Evolutionary conservation across 441 rosid genomes (phyloP).

Genomic region (Erodium texanum): DNA sequence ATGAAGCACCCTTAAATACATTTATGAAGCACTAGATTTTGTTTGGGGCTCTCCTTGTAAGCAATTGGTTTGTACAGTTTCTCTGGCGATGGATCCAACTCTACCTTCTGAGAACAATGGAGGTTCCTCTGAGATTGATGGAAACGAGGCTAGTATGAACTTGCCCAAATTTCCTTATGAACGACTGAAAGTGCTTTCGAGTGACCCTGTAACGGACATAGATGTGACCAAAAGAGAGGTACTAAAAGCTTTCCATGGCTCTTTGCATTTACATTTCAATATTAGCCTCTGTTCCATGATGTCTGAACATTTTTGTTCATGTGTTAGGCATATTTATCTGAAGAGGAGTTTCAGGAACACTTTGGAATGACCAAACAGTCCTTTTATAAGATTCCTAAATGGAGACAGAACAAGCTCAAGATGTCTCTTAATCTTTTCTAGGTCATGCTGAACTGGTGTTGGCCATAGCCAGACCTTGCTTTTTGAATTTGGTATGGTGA

Average conservation of each 20-base stretch:
- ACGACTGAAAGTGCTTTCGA: slow-evolving; percentile 43
- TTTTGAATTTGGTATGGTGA: neutral
- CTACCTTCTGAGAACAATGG: slow-evolving; percentile 14
- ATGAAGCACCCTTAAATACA: too few species aligned
- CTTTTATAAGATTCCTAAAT: slow-evolving; percentile 65
- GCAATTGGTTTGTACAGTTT: slow-evolving; percentile 30
- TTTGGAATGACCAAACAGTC: slow-evolving; percentile 41
- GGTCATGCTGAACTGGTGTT: slow-evolving; percentile 16
- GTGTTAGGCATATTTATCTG: slow-evolving; percentile 56
- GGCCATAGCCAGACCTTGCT: neutral
- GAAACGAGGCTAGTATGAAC: slow-evolving; percentile 19
- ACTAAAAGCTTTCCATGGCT: neutral
- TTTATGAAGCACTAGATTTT: neutral
- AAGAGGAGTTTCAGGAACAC: slow-evolving; percentile 55
- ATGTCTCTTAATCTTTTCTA: slow-evolving; percentile 48
- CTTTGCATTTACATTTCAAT: neutral
- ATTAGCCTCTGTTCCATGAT: too few species aligned
- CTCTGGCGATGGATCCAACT: slow-evolving; percentile 23
- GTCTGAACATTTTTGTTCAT: neutral
- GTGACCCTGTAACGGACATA: slow-evolving; percentile 41
- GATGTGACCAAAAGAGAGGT: slow-evolving; percentile 71
- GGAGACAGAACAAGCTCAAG: slow-evolving; percentile 83
- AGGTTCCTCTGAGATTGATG: slow-evolving; percentile 22
- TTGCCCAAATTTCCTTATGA: slow-evolving; percentile 37
- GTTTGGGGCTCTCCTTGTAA: neutral